Evolutionary conservation across 768 basidiomycete genomes (phyloP).

Genomic region (Mycena galopus): DNA sequence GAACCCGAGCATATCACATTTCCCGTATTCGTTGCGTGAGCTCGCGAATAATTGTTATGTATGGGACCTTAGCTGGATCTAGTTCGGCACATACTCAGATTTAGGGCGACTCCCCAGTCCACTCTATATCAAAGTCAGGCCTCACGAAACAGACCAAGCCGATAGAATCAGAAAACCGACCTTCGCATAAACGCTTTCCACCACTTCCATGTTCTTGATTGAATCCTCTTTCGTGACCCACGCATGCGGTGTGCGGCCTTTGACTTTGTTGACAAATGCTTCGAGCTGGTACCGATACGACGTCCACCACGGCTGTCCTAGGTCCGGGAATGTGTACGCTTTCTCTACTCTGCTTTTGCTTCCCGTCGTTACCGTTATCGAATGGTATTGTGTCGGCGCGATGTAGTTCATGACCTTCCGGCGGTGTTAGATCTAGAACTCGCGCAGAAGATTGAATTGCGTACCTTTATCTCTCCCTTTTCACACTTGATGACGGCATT

Average conservation of each 20-base stretch:
- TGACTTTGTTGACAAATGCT: conserved; percentile 71
- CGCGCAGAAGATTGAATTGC: neutral
- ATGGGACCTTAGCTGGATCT: neutral
- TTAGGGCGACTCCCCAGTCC: conserved; percentile 50
- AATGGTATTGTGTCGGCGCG: conserved; percentile 62
- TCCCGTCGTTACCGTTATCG: conserved; percentile 55
- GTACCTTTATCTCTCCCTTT: conserved; percentile 55
- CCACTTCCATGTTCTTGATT: conserved; percentile 66
- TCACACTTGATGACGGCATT: conserved; percentile 57
- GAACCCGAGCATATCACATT: too few species aligned
- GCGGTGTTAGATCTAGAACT: neutral
- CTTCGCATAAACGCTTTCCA: conserved; percentile 70
- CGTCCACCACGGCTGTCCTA: conserved; percentile 71
- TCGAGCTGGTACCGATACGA: conserved; percentile 72
- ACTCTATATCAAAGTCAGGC: conserved; percentile 35
- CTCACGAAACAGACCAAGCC: neutral
- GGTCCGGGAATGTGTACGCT: conserved; percentile 57
- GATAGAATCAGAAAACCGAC: conserved; percentile 43
- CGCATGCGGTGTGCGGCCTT: conserved; percentile 62
- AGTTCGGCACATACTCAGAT: conserved; percentile 38
- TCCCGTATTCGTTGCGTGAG: too few species aligned
- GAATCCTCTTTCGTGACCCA: conserved; percentile 71
- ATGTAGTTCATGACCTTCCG: conserved; percentile 51
- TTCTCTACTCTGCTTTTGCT: conserved; percentile 54
- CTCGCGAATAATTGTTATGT: neutral